Base-by-base conservation (phyloP, 768 basidiomycete species). In the Russula compacta region DNA sequence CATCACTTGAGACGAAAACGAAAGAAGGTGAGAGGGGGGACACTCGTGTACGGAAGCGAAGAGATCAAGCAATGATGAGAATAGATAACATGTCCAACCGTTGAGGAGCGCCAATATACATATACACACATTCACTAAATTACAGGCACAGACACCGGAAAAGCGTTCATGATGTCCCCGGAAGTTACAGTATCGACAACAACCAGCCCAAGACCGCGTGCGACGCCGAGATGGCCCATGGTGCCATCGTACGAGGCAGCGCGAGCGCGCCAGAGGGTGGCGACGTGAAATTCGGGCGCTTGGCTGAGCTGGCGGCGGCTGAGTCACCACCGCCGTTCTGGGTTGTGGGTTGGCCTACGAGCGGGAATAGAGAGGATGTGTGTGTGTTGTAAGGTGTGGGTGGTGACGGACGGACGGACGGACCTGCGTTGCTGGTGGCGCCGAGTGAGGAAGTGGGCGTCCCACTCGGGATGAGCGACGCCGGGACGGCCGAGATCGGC, bases 401-500 rank as follows among this genome's bases (percentile, higher is more conserved):
- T n/a, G n/a, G n/a, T n/a, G n/a, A n/a, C n/a, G n/a, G n/a, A n/a
- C n/a, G n/a, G n/a, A n/a, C 24, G 24, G 24, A 29, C 24, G 33
- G 35, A 3, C 6, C 21, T 52, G 43, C 9, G 53, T 44, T 40
- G 12, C 39, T 15, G 14, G 40, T 21, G 17, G 21, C 2, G n/a
- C 19, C 4, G 6, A 14, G 7, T n/a, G 52, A 6, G 12, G 24
- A 1, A 3, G 35, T 35, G 3, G n/a, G 32, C 0, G 55, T 61
- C n/a, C 10, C 36, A 3, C 14, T 46, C 14, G 61, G 61, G 33
- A 63, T 58, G 43, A 58, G 46, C 39, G 61, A 63, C 1, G 46
- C 17, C 4, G 56, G 56, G 21, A 63, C 61, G 35, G 56, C 56
- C 32, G 61, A 63, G 33, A 63, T 63, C 1, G 61, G 56, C 21